Evolutionary conservation across 768 basidiomycete genomes (phyloP).

Genomic region (Cyclocybe cylindracea): DNA sequence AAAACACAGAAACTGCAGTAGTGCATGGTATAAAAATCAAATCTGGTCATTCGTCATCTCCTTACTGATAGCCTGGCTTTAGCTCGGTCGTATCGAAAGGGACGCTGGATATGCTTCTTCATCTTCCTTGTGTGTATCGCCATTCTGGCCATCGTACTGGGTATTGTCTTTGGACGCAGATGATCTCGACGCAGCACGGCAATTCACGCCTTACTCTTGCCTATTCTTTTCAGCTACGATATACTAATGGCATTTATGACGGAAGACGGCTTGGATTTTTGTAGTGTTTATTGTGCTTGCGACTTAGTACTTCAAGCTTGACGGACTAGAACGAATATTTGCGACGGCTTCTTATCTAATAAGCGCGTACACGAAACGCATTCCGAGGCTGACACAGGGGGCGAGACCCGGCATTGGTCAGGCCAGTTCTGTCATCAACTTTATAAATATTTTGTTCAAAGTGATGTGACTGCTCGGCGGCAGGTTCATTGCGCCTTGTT

Average conservation of each 20-base stretch:
- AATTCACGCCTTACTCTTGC: neutral
- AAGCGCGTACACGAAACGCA: too few relatives aligned
- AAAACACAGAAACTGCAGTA: constrained; percentile 69
- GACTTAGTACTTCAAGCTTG: too few relatives aligned
- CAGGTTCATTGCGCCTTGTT: neutral
- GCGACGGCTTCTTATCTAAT: too few relatives aligned
- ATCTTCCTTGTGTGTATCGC: constrained; percentile 54
- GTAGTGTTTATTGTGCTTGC: too few relatives aligned
- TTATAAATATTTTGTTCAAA: neutral
- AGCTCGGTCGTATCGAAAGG: constrained; percentile 64
- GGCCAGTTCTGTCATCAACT: too few relatives aligned
- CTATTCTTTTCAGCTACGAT: neutral
- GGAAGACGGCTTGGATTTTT: too few relatives aligned
- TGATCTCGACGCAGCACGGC: constrained; percentile 4
- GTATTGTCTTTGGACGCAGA: constrained; percentile 38
- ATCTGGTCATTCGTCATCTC: neutral
- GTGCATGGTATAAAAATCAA: constrained; percentile 38
- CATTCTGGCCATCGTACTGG: constrained; percentile 63
- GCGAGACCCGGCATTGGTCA: too few relatives aligned
- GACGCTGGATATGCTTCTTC: constrained; percentile 86
- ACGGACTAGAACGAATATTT: too few relatives aligned
- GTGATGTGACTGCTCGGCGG: neutral
- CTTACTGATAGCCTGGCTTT: constrained; percentile 8
- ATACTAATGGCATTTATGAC: too few relatives aligned
- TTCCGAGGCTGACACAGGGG: too few relatives aligned